These are phyloP conservation scores for Boletus subcaerulescens DNA, from an alignment of 768 basidiomycete genomes.

Conservation along the genomic window DNA sequence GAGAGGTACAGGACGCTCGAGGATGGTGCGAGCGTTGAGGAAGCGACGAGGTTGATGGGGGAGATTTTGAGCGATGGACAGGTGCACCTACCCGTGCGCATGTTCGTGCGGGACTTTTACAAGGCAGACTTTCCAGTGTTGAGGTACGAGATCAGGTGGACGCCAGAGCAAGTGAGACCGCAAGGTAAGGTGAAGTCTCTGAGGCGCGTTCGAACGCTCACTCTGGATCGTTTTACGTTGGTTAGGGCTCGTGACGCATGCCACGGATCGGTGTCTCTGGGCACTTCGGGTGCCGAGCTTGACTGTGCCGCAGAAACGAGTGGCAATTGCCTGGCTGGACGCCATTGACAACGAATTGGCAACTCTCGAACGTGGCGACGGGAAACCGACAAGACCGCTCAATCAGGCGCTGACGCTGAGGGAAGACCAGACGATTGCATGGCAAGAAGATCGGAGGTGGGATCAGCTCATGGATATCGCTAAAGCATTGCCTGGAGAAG, in stretches of 20 bases:
- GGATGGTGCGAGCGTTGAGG: slow-evolving; percentile 40
- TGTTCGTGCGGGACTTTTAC: slow-evolving; percentile 60
- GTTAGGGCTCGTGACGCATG: slow-evolving; percentile 70
- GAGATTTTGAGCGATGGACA: slow-evolving; percentile 59
- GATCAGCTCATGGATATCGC: slow-evolving; percentile 42
- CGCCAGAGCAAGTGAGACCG: slow-evolving; percentile 55
- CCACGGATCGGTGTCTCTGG: slow-evolving; percentile 62
- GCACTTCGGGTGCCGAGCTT: slow-evolving; percentile 53
- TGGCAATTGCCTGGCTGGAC: slow-evolving; percentile 57
- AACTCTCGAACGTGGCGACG: slow-evolving; percentile 36
- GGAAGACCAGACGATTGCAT: slow-evolving; percentile 49
- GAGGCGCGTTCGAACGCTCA: too few species aligned
- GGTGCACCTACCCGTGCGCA: slow-evolving; percentile 63
- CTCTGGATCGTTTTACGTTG: too few species aligned
- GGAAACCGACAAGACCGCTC: slow-evolving; percentile 30
- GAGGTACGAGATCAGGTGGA: slow-evolving; percentile 69
- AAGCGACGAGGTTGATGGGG: slow-evolving; percentile 49
- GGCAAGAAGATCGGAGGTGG: slow-evolving; percentile 57
- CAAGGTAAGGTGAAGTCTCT: slow-evolving; percentile 38
- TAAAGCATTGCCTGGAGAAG: slow-evolving; percentile 29
- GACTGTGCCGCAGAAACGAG: slow-evolving; percentile 39
- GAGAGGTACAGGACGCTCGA: slow-evolving; percentile 41
- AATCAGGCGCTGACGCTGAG: slow-evolving; percentile 48
- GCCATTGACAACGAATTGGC: slow-evolving; percentile 45
- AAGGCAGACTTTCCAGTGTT: slow-evolving; percentile 58